Base-by-base conservation (phyloP, 2,329 filamentous ascomycete species). In the Fusarium xyrophilum region DNA sequence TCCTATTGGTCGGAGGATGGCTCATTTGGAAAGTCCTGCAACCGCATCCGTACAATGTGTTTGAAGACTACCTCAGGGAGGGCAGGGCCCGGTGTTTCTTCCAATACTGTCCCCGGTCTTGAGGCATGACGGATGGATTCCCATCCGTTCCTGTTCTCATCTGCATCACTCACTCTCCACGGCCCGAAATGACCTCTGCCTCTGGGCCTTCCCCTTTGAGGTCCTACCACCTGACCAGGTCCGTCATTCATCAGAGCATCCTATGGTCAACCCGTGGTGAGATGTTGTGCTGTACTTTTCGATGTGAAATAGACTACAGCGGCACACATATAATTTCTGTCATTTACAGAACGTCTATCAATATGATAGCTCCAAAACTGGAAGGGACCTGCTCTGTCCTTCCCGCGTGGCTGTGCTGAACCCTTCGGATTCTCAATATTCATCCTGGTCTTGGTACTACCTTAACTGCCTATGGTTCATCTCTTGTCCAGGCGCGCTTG, bases 201-300 rank as follows among this genome's bases (percentile, higher is more conserved):
- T 63, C 56, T 42, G 62, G 59, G 69, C 68, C 65, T 73, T 73
- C 71, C 71, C 56, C 30, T 71, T 73, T 62, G 48, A 59, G 68
- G 70, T 43, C 55, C 70, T 67, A 60, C 68, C 71, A 74, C 68
- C 64, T 74, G 70, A 73, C 63, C 57, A 46, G 66, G 70, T 48
- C 62, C 32, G 52, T 54, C 56, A 54, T 56, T 65, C 65, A 70
- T 48, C 55, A 50, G 51, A 46, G 53, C 69, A 64, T 67, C 54
- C 52, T 67, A 70, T 71, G 53, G 51, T 46, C 48, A 51, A 63
- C 47, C 42, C 52, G 66, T 71, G 48, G 63, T 44, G 62, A 72
- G 63, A 73, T 53, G 56, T 68, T 27, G 35, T 32, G 30, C 32
- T 55, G 35, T 28, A 33, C 19, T 21, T 36, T 39, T 63, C 32